Base-by-base conservation (phyloP, 2,329 filamentous ascomycete genomes). In the Fusarium sp. region DNA sequence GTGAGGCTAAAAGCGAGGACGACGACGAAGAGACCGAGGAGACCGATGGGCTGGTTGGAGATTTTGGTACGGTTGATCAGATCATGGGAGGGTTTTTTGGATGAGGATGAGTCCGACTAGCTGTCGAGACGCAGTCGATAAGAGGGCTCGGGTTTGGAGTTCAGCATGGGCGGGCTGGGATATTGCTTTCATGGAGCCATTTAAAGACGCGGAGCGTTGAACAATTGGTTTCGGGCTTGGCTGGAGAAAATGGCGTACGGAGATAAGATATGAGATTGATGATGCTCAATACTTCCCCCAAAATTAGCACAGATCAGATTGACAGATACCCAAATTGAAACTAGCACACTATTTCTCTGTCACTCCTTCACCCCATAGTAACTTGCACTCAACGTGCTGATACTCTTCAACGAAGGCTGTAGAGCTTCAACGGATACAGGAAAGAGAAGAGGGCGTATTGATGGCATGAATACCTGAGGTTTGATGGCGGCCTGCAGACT, bases 401-500 rank as follows among this genome's bases (percentile, higher is more conserved):
- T 7, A 30, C 25, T 47, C 3, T 5, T 16, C 0, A 3, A 16
- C 10, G 25, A 47, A n/a, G 4, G 9, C 6, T 2, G 16, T 37
- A 5, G 25, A 47, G 11, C 25, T n/a, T 1, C 6, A n/a, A 11
- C n/a, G n/a, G 28, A 28, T 28, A 9, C 0, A 25, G 6, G 19
- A 21, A 30, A 2, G 19, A 47, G 44, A 21, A 28, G 5, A 30
- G 25, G 5, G 25, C 15, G 25, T 47, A 30, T 8, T 10, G 0
- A 7, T 6, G 4, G 9, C 2, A 9, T 9, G 5, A 6, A 15
- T 11, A 16, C 25, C 19, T 11, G 6, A 10, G 11, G 25, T 2
- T 11, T 16, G 2, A 11, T 47, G 6, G 4, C 9, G 5, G 4
- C 10, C 5, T 16, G 0, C 9, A 8, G 15, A 12, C 3, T n/a